Base-by-base conservation (phyloP, 164 flowering plant species). In the Vitis amurensis region DNA sequence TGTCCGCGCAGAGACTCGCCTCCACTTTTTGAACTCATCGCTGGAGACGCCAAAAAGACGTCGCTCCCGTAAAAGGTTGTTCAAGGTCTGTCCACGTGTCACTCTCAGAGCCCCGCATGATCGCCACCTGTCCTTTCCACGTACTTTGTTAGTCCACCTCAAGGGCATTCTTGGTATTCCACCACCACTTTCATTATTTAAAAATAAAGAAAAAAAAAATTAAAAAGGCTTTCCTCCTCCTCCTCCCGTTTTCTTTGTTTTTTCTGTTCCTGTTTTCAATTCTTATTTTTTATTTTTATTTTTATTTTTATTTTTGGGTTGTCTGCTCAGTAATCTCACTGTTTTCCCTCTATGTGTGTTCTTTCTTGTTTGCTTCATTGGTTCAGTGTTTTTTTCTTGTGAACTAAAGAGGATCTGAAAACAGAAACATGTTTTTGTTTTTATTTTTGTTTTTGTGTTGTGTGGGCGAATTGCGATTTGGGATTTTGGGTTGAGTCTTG, bases 41-140 rank as follows among this genome's bases (percentile, higher is more conserved):
- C 2, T 47, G 58, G 49, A n/a, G 44, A 63, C 68, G 60, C 70
- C 66, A 27, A 64, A 66, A 61, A 66, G 29, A 57, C 61, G 70
- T 37, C 62, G 47, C 30, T 51, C 11, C 53, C 11, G 56, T 55
- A 50, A 64, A 59, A 3, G 31, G 0, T 62, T 10, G 29, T 50
- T 48, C 37, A 30, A 17, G 63, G 57, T 4, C 31, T 8, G 51
- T 49, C 74, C 72, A 82, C 87, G 87, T 84, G 85, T 84, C 85
- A 53, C 29, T 49, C 61, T 8, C 16, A 14, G 49, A 56, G n/a
- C 66, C 52, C 55, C 74, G 50, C 59, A 3, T 13, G 66, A 30
- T 63, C 51, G 82, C 78, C 87, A 84, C 84, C 73, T 84, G 87
- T 61, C 79, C 50, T 59, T 63, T 31, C 71, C 72, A 49, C 52